Evolutionary conservation across 345 rosid species (phyloP), one percentile per base, ranked within the genome.

Genomic region (Murraya paniculata): DNA sequence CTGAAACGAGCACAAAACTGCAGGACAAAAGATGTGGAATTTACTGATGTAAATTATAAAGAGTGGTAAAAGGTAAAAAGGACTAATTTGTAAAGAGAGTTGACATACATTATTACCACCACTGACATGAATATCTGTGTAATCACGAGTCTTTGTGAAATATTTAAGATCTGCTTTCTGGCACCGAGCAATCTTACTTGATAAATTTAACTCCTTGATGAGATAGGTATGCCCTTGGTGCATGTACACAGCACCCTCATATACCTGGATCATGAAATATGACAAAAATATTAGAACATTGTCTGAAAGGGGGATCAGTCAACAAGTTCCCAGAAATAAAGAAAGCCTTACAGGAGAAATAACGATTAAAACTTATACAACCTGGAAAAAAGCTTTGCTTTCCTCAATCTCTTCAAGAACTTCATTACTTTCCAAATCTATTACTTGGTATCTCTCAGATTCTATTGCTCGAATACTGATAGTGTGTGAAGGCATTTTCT

Each of bases 341-440:
- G 59, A 48, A 9, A 64, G 28, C 50, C 5, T 64, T 30, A 33
- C 38, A 27, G 33, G 27, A 71, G 70, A 48, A 80, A 35, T 57
- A 36, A 18, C n/a, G 59, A 60, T 31, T 39, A 21, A 22, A 72
- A 69, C 53, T 68, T 77, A 30, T 10, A 35, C 27, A 73, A 89
- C 97, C 97, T 95, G 99, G 83, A 95, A 93, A 91, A 95, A 95
- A 60, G 99, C 99, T 82, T 80, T 92, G 91, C 98, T 93, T 86
- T 95, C 97, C 84, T 93, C 99, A 71, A 95, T 91, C 87, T 93
- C 97, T 81, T 95, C 98, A 25, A 95, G 90, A 72, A 90, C 83
- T 80, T 88, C 88, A 38, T 89, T 73, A 70, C 58, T 82, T 65
- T 76, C 77, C 53, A 71, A 82, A 76, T 91, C 90, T 79, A 91